Base-by-base conservation (phyloP, 805 yeast species). In the Metschnikowia drakensbergensis region DNA sequence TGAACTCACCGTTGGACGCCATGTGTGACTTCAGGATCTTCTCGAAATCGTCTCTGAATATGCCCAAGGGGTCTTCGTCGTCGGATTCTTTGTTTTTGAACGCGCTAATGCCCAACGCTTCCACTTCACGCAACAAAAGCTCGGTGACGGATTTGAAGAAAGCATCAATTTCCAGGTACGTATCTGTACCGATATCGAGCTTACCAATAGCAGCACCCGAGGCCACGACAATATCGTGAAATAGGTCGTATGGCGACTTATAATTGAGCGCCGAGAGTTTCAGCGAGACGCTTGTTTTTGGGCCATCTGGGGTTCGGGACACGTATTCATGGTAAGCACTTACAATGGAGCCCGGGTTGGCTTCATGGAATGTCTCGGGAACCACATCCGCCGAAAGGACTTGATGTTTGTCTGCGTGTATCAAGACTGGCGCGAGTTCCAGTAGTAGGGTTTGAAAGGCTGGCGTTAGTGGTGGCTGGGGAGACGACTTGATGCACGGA, bases 191-290 rank as follows among this genome's bases (percentile, higher is more conserved):
- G 17, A 79, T 69, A 23, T 75, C 73, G 48, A 74, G 68, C 35
- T 73, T 67, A 37, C 73, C 67, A 26, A 85, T 71, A 32, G 71
- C 64, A n/a, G 72, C 58, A 9, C 79, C 72, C 33, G 82, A 68
- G 0, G 83, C 79, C 13, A 83, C 65, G 50, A 76, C 83, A 39
- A 87, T 60, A 62, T 87, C 96, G 58, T 86, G 92, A 57, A 72
- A 86, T 9, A 86, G 58, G 37, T 69, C 68, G 57, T 83, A 85
- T 5, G 84, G 69, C 0, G 77, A 37, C 7, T 61, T 59, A 58
- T 84, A 84, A 13, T 65, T 59, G 1, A 61, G 59, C 1, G 62
- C 53, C 1, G 63, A 63, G 53, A 72, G 68, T 54, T 77, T 79
- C 4, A 68, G 63, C 0, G 57, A 28, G n/a, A 84, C 69, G 0